These are phyloP conservation scores for Parasitella parasitica DNA, from an alignment of 371 early-diverging fungal species.

Conservation along the genomic window DNA sequence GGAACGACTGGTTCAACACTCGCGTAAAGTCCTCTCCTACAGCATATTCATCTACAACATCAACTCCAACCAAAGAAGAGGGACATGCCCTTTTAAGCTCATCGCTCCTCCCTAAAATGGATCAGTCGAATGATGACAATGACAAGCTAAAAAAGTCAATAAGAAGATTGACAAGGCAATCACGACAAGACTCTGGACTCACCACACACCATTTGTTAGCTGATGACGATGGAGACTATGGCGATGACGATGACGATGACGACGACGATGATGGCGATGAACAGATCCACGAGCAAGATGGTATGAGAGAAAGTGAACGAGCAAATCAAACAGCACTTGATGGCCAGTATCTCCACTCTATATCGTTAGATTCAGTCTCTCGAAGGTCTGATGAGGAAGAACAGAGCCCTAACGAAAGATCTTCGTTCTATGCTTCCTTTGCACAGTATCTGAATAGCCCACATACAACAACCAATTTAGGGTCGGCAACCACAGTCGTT, in stretches of 20 bases:
- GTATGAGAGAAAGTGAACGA: conserved; percentile 18
- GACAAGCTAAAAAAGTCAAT: neutral
- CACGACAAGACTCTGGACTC: conserved; percentile 15
- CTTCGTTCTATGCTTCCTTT: conserved; percentile 12
- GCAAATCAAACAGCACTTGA: conserved; percentile 12
- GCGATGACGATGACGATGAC: neutral
- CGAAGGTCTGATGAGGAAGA: neutral
- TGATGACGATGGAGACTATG: neutral
- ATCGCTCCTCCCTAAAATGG: neutral
- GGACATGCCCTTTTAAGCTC: neutral
- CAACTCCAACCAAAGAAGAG: neutral
- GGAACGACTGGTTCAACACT: conserved; percentile 44
- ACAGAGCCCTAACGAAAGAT: neutral
- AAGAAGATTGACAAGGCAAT: neutral
- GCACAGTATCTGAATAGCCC: neutral
- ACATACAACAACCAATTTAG: neutral
- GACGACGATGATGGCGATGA: too few relatives aligned
- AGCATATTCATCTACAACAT: neutral
- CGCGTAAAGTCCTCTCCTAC: neutral
- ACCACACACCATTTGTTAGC: conserved; percentile 9
- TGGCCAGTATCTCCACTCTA: conserved; percentile 11
- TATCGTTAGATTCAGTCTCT: neutral
- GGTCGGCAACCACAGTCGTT: neutral
- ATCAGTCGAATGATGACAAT: neutral
- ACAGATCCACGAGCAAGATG: too few relatives aligned